These are phyloP conservation scores for Trametes versicolor DNA, from an alignment of 1,284 basidiomycete genomes.

Conservation along the genomic window DNA sequence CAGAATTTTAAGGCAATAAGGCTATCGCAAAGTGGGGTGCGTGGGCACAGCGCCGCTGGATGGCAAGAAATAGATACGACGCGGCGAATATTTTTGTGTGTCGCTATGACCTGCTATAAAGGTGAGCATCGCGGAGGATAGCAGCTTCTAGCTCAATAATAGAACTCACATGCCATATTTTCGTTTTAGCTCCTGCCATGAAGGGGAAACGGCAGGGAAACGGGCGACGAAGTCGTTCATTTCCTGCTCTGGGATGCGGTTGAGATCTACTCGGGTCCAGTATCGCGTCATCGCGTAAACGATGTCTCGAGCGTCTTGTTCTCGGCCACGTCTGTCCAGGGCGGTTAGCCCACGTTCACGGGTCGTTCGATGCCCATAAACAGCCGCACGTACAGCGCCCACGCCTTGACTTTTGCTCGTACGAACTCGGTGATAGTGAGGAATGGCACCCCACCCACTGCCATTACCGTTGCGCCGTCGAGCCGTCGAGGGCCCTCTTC, in stretches of 20 bases:
- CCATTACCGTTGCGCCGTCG: constrained; percentile 70
- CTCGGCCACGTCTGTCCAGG: constrained; percentile 63
- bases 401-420: constrained; percentile 79
- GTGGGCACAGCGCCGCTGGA: constrained; percentile 11
- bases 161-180: constrained; percentile 64
- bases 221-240: constrained; percentile 76
- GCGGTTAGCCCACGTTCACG: constrained; percentile 18
- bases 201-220: constrained; percentile 63
- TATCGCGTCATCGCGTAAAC: constrained; percentile 70
- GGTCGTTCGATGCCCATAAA: constrained; percentile 30
- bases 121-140: constrained; percentile 12
- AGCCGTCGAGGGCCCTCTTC: constrained; percentile 80
- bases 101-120: constrained; percentile 26
- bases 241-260: constrained; percentile 81
- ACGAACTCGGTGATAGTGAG: constrained; percentile 82
- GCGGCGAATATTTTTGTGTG: constrained; percentile 10
- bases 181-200: constrained; percentile 74
- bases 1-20: neutral
- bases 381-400: constrained; percentile 72
- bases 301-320: constrained; percentile 79
- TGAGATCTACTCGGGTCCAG: constrained; percentile 82
- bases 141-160: neutral
- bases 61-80: neutral
- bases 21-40: constrained; percentile 14
- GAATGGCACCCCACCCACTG: constrained; percentile 74